Conservation (phyloP, 192 early-diverging fungal genomes). For the Thoreauomyces humboldtii region DNA sequence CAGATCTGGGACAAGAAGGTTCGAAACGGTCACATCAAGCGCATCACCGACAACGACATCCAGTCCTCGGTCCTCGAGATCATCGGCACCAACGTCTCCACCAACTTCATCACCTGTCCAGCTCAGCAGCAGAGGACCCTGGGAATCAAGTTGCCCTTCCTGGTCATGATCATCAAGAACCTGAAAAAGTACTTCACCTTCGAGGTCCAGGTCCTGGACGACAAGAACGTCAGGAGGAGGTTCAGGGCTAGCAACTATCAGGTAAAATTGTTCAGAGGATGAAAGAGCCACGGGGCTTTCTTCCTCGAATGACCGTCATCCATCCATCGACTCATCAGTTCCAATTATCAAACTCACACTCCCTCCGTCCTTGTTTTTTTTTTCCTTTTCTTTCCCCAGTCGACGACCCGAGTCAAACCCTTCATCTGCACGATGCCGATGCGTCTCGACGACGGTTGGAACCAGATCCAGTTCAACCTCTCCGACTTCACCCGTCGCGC, state of each 20-base stretch:
- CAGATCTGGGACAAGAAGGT: slow-evolving; percentile 74
- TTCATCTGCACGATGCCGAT: slow-evolving; percentile 90
- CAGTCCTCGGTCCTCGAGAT: slow-evolving; percentile 80
- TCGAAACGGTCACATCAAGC: slow-evolving; percentile 69
- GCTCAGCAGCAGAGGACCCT: slow-evolving; percentile 68
- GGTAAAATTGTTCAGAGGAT: slow-evolving; percentile 46
- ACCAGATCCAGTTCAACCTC: slow-evolving; percentile 90
- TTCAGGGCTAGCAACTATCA: slow-evolving; percentile 91
- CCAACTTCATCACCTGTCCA: slow-evolving; percentile 90
- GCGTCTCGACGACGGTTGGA: slow-evolving; percentile 93
- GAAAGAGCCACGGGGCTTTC: neutral
- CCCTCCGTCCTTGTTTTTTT: neutral
- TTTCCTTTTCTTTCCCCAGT: slow-evolving; percentile 37
- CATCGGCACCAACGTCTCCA: slow-evolving; percentile 71
- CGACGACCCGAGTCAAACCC: slow-evolving; percentile 77
- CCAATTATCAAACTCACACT: too few species aligned
- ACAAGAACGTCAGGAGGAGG: slow-evolving; percentile 73
- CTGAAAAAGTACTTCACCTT: slow-evolving; percentile 88
- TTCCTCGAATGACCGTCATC: neutral
- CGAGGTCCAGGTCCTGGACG: slow-evolving; percentile 86
- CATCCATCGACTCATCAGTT: too few species aligned
- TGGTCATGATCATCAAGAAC: slow-evolving; percentile 88
- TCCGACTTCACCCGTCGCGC: slow-evolving; percentile 80
- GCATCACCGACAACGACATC: slow-evolving; percentile 77
- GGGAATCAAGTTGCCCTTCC: slow-evolving; percentile 86